These are phyloP conservation scores for Arthrinium puccinioides DNA, from an alignment of 2,329 filamentous ascomycete species.

Conservation along the genomic window DNA sequence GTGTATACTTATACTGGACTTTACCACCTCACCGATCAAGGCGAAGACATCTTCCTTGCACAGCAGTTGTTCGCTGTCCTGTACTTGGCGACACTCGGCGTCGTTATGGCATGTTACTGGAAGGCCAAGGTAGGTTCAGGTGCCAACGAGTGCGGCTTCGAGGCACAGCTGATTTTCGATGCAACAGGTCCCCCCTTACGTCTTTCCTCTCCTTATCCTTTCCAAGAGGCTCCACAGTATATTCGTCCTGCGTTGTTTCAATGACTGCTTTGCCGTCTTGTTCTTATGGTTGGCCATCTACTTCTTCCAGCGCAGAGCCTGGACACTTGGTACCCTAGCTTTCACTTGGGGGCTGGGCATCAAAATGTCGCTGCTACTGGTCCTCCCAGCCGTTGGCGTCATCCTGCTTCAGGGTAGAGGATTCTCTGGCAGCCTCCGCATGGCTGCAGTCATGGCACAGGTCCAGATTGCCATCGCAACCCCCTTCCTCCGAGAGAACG, in stretches of 20 bases:
- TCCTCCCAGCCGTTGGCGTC: slow-evolving; percentile 71
- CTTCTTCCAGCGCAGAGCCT: slow-evolving; percentile 65
- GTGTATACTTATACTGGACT: slow-evolving; percentile 83
- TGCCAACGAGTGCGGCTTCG: slow-evolving; percentile 4
- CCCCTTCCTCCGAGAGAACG: slow-evolving; percentile 63
- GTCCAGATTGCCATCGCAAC: slow-evolving; percentile 62
- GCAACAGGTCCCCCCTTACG: slow-evolving; percentile 68
- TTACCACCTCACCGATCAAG: slow-evolving; percentile 69
- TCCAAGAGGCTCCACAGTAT: slow-evolving; percentile 93
- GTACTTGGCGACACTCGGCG: slow-evolving; percentile 66
- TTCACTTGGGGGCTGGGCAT: slow-evolving; percentile 80
- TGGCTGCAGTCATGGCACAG: slow-evolving; percentile 66
- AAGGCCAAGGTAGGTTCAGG: slow-evolving; percentile 53
- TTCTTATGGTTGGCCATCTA: slow-evolving; percentile 80
- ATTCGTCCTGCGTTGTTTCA: slow-evolving; percentile 88
- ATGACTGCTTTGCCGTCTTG: slow-evolving; percentile 83
- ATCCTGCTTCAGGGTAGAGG: slow-evolving; percentile 70
- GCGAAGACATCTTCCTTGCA: slow-evolving; percentile 68
- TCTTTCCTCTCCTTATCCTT: slow-evolving; percentile 77
- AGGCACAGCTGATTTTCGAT: not conserved
- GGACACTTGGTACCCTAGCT: slow-evolving; percentile 63
- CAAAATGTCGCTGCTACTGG: slow-evolving; percentile 88
- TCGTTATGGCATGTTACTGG: slow-evolving; percentile 80
- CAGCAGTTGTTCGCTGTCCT: slow-evolving; percentile 76
- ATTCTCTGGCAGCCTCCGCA: slow-evolving; percentile 54